Evolutionary conservation across 495 filamentous ascomycete genomes (phyloP), one percentile per base, ranked within the genome.

Genomic region (Aspergillus sparsus): DNA sequence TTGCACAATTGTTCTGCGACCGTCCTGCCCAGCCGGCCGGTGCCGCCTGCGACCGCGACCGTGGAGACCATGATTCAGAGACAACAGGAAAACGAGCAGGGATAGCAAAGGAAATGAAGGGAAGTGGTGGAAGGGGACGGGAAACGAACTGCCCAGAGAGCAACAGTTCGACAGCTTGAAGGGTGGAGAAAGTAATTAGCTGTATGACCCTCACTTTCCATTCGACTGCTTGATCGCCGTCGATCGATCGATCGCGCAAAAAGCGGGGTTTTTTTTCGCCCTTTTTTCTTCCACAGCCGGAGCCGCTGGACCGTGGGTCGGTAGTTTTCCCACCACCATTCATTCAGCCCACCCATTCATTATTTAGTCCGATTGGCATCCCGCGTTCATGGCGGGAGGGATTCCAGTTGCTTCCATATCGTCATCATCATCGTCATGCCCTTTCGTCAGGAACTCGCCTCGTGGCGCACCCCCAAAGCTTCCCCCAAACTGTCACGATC

Each of bases 361-460:
- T n/a, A 11, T 27, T 27, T 27, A 27, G 21, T 27, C 21, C 21
- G 21, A 3, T 1, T 27, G 21, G 21, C 21, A 27, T 27, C 21
- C 21, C 3, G 21, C 21, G 21, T 27, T 27, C 21, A 27, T 27
- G 21, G 3, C 21, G 21, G 21, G 3, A 27, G 21, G 21, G 3
- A 27, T 1, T 27, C 3, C 21, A n/a, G n/a, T n/a, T n/a, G n/a
- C 21, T 27, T 27, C 21, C 21, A 27, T 3, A 27, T 27, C 21
- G 3, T 27, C 3, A 27, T 27, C 3, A 3, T 27, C 21, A 3
- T 27, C 21, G 7, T 10, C 49, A 66, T 66, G 64, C 33, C 31
- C 12, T 1, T 66, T 5, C 34, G 51, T 0, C 53, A 63, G 39
- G 64, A 66, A 45, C 12, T 62, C n/a, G 18, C 57, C 2, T 63